Conservation (phyloP, 2,329 filamentous ascomycete genomes). For the Leptographium wingfieldii region DNA sequence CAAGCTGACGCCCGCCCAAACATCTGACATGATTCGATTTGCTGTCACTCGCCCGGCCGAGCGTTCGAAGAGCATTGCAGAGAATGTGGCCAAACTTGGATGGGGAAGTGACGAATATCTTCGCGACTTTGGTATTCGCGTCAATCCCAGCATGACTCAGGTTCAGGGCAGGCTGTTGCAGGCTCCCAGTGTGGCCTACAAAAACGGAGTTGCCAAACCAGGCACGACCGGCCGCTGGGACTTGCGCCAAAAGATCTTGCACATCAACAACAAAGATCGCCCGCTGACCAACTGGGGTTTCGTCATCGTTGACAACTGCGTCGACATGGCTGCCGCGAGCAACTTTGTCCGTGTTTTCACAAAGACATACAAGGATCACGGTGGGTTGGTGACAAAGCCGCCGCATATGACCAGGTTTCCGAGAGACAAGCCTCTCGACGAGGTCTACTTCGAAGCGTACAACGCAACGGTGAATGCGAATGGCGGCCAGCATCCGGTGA, state of each 20-base stretch:
- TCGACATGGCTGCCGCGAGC: constrained; percentile 40
- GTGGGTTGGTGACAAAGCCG: constrained; percentile 30
- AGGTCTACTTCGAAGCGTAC: constrained; percentile 43
- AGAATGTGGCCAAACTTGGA: constrained; percentile 52
- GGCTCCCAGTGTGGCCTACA: constrained; percentile 61
- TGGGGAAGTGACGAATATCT: constrained; percentile 61
- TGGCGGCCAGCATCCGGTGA: constrained; percentile 48
- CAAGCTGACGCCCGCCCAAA: constrained; percentile 53
- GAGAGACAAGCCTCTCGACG: constrained; percentile 15
- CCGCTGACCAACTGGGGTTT: constrained; percentile 66
- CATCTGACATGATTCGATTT: constrained; percentile 81
- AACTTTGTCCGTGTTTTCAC: constrained; percentile 41
- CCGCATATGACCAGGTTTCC: constrained; percentile 20
- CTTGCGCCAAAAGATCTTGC: constrained; percentile 69
- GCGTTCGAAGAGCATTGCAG: constrained; percentile 56
- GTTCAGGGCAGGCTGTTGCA: constrained; percentile 60
- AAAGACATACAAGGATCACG: constrained; percentile 34
- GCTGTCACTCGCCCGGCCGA: constrained; percentile 65
- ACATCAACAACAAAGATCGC: constrained; percentile 41
- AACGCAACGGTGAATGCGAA: constrained; percentile 37
- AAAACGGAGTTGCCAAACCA: constrained; percentile 43
- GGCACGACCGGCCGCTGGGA: constrained; percentile 71
- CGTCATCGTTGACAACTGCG: constrained; percentile 47
- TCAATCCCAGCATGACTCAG: constrained; percentile 50
- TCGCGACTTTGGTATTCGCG: constrained; percentile 57